These are phyloP conservation scores for Schizopora paradoxa DNA, from an alignment of 1,284 basidiomycete species.

Conservation along the genomic window DNA sequence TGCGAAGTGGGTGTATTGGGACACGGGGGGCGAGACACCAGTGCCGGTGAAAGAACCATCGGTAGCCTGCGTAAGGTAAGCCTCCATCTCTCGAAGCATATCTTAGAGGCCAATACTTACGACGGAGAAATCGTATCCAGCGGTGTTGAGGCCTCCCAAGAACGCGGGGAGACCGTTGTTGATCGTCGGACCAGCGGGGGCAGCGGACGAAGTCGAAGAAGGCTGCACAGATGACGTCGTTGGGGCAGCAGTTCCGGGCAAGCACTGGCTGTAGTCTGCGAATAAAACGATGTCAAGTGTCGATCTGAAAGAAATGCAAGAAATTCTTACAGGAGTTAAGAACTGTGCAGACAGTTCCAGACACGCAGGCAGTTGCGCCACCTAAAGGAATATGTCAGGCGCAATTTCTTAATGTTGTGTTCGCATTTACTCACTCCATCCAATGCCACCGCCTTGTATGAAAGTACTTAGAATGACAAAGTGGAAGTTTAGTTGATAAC, in stretches of 20 bases:
- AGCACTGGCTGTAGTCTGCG: constrained; percentile 33
- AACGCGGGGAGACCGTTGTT: constrained; percentile 13
- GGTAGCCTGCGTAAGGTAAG: constrained; percentile 11
- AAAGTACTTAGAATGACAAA: too few relatives aligned
- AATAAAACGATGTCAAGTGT: not conserved
- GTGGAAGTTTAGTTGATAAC: not conserved
- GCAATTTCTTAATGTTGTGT: not conserved
- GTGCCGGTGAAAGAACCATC: constrained; percentile 23
- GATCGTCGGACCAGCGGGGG: constrained; percentile 20
- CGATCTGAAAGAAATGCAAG: not conserved
- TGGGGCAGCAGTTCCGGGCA: constrained; percentile 25
- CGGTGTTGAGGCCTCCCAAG: constrained; percentile 23
- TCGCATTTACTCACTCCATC: constrained; percentile 19
- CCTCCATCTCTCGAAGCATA: not conserved
- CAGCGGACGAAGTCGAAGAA: constrained; percentile 15
- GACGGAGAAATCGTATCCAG: constrained; percentile 24
- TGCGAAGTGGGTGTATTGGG: constrained; percentile 20
- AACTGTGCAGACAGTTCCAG: constrained; percentile 29
- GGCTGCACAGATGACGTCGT: constrained; percentile 17
- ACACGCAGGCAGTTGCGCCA: constrained; percentile 27
- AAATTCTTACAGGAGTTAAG: constrained; percentile 25
- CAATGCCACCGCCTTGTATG: constrained; percentile 21
- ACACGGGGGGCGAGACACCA: constrained; percentile 16
- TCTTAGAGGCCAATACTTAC: not conserved
- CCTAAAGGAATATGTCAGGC: constrained; percentile 16